These are phyloP conservation scores for Physcomitrium patens DNA, from an alignment of 225 moss, liverwort and hornwort genomes.

Conservation along the genomic window DNA sequence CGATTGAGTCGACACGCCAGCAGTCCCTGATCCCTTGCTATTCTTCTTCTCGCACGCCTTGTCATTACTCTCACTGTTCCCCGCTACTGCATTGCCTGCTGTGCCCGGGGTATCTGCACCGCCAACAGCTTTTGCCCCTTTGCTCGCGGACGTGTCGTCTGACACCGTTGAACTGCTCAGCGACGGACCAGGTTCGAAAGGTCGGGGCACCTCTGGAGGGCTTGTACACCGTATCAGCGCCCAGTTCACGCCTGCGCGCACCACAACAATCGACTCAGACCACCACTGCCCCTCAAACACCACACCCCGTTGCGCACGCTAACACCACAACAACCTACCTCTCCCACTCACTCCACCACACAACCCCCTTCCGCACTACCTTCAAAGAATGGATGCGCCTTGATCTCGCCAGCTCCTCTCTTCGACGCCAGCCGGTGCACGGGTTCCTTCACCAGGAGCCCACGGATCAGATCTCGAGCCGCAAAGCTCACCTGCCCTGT, in stretches of 20 bases:
- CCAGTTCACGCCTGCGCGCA: conserved; percentile 67
- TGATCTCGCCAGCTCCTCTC: conserved; percentile 79
- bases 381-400: conserved; percentile 85
- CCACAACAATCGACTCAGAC: neutral
- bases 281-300: no score
- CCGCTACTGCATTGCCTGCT: conserved; percentile 31
- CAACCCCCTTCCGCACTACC: conserved; percentile 22
- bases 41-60: conserved; percentile 44
- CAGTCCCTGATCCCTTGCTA: conserved; percentile 32
- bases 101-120: conserved; percentile 32
- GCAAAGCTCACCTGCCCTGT: conserved; percentile 61
- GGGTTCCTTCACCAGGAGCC: conserved; percentile 78
- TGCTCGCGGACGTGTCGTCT: conserved; percentile 37
- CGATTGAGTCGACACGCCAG: conserved; percentile 31
- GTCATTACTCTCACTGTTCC: conserved; percentile 33
- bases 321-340: no score
- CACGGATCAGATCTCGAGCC: conserved; percentile 71
- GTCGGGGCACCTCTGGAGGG: conserved; percentile 74
- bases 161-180: conserved; percentile 38
- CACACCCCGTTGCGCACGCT: no score
- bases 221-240: conserved; percentile 78
- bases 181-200: conserved; percentile 45
- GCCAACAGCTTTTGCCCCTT: conserved; percentile 32
- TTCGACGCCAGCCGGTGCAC: conserved; percentile 73
- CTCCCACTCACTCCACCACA: no score